phyloP scores from a whole-genome alignment of 805 yeast species.

The Ogataea methylovora region DNA sequence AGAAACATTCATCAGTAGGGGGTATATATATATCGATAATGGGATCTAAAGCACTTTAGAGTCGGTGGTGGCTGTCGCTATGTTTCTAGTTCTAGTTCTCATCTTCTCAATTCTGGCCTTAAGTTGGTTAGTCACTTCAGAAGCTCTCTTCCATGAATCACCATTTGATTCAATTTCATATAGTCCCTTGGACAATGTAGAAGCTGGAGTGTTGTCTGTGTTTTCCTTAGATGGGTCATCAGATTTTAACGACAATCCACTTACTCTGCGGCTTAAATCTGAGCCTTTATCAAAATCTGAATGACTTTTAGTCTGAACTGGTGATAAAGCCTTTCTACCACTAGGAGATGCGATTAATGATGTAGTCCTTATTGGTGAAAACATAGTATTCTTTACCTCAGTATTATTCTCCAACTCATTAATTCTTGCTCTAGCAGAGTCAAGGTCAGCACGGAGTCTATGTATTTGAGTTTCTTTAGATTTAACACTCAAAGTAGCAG shows the following conservation, averaged over 20 bases:
- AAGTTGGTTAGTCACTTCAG: conserved; percentile 79
- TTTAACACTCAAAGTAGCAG: conserved; percentile 43
- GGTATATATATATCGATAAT: no score
- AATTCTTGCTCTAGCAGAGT: conserved; percentile 44
- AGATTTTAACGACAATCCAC: conserved; percentile 23
- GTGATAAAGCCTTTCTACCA: background rate
- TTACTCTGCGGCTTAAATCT: conserved; percentile 25
- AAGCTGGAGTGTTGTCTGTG: conserved; percentile 7
- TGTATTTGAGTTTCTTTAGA: conserved; percentile 64
- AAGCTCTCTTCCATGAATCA: conserved; percentile 84
- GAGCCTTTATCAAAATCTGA: background rate
- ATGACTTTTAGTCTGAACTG: background rate
- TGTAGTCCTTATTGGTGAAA: background rate
- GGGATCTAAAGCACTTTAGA: no score
- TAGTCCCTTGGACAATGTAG: conserved; percentile 13
- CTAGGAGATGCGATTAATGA: background rate
- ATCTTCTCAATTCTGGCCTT: conserved; percentile 84
- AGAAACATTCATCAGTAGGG: no score
- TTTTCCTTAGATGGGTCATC: conserved; percentile 12
- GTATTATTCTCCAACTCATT: conserved; percentile 39
- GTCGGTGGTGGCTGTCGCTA: no score
- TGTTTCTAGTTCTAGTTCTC: conserved; percentile 48
- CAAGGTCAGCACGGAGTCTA: conserved; percentile 55
- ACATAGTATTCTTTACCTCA: background rate
- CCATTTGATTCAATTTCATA: conserved; percentile 38